Conservation (phyloP, 306 rosid genomes). For the Abrus pulchellus region DNA sequence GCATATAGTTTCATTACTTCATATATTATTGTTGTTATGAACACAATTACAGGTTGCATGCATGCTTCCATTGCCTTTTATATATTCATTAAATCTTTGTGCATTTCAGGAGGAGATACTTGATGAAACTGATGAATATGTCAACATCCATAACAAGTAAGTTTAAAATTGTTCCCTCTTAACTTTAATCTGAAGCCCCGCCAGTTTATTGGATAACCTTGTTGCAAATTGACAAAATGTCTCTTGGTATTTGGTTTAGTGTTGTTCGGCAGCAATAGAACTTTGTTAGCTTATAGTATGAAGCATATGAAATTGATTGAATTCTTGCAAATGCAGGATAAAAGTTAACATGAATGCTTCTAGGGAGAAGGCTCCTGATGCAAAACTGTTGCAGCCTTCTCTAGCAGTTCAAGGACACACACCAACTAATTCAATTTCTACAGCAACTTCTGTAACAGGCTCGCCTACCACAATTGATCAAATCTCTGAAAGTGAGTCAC, state of each 20-base stretch:
- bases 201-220: slow-evolving; percentile 26
- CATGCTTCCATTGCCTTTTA: slow-evolving; percentile 27
- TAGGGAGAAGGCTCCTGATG: slow-evolving; percentile 60
- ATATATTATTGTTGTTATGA: slow-evolving; percentile 19
- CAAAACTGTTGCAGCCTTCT: slow-evolving; percentile 54
- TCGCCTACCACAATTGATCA: slow-evolving; percentile 51
- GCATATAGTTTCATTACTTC: slow-evolving; percentile 17
- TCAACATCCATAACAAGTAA: slow-evolving; percentile 96
- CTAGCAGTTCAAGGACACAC: slow-evolving; percentile 50
- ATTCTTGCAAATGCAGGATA: slow-evolving; percentile 72
- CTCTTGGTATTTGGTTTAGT: slow-evolving; percentile 25
- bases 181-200: slow-evolving; percentile 27
- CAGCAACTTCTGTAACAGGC: slow-evolving; percentile 51
- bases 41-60: slow-evolving; percentile 28
- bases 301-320: slow-evolving; percentile 34
- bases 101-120: slow-evolving; percentile 92
- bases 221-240: background rate
- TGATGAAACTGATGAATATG: slow-evolving; percentile 99
- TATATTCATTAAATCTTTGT: slow-evolving; percentile 41
- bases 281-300: slow-evolving; percentile 20
- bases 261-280: slow-evolving; percentile 19
- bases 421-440: slow-evolving; percentile 52
- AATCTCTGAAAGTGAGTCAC: slow-evolving; percentile 55
- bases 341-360: slow-evolving; percentile 90
- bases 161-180: slow-evolving; percentile 34